A percentile compares a stretch with the other conserved stretches of the same genome.
These are phyloP conservation scores for Gossypium turneri DNA, from an alignment of 345 rosid genomes.

Conservation along the genomic window DNA sequence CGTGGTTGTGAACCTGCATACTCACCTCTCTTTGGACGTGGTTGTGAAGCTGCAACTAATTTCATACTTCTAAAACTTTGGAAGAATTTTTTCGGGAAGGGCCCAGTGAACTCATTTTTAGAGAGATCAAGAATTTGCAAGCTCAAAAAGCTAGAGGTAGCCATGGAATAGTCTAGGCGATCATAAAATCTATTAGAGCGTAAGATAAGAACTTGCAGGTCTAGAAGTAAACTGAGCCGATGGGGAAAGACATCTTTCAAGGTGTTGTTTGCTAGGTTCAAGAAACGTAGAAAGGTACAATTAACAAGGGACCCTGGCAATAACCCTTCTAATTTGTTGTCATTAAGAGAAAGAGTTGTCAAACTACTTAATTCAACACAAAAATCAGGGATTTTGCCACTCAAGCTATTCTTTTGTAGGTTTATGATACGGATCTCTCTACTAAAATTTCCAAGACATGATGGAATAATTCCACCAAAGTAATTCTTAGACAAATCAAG, in stretches of 20 bases:
- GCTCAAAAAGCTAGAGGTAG: not conserved
- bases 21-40: too few relatives aligned
- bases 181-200: not conserved
- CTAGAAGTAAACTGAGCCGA: conserved; percentile 15
- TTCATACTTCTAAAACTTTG: not conserved
- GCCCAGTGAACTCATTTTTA: conserved; percentile 1
- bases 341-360: conserved; percentile 12
- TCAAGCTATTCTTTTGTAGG: conserved; percentile 19
- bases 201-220: conserved; percentile 7
- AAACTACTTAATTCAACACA: not conserved
- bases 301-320: conserved; percentile 18
- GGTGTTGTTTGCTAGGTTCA: conserved; percentile 17
- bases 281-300: not conserved
- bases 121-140: conserved; percentile 2
- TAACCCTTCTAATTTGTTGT: conserved; percentile 13
- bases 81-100: not conserved
- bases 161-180: not conserved
- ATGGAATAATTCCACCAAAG: conserved; percentile 19
- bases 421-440: fast-evolving
- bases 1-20: too few relatives aligned
- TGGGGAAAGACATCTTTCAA: conserved; percentile 19
- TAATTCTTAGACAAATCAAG: conserved; percentile 23
- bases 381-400: conserved; percentile 8
- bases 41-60: too few relatives aligned
- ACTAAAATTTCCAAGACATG: conserved; percentile 20